Evolutionary conservation across 2,329 filamentous ascomycete species (phyloP), one percentile per base, ranked within the genome.

Genomic region (Microcyclospora pomicola): DNA sequence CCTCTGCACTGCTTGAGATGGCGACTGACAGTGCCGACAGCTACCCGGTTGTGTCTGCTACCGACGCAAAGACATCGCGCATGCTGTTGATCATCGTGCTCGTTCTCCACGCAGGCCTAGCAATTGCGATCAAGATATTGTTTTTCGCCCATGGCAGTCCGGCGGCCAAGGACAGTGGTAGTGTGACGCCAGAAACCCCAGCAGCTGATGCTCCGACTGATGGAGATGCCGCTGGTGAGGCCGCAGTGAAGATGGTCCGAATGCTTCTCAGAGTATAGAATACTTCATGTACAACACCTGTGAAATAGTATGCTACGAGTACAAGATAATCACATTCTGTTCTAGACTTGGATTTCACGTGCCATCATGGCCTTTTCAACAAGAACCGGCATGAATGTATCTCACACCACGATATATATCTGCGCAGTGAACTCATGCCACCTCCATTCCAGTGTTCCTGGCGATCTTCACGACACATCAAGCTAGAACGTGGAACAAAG

Each of bases 61-160:
- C 87, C 27, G 91, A 96, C 61, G 77, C 79, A 44, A 85, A 94
- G 68, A 86, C 83, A 15, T 91, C 83, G 62, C 93, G 92, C 71
- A 71, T 85, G 15, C 64, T 98, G 44, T 69, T 98, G 42, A 68
- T 96, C 37, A 67, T 88, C 15, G 87, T 98, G 16, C 72, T 96
- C 24, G 71, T 74, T 24, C 68, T 96, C 45, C 91, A 98, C 64
- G 79, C 86, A 19, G 91, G 81, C n/a, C 69, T 98, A 48, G 76
- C 88, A 1, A 75, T 96, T 52, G 83, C 88, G 4, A 96, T 98
- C 63, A 96, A 96, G 71, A 80, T 95, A 42, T 65, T 96, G 19
- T 96, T 96, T 72, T 98, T 98, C 63, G 87, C 86, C 49, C 72
- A 65, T 39, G 49, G 48, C 4, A 51, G 47, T 34, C 52, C 52